These are phyloP conservation scores for Fallopia convolvulus DNA, from an alignment of 148 eudicot species.

Conservation along the genomic window DNA sequence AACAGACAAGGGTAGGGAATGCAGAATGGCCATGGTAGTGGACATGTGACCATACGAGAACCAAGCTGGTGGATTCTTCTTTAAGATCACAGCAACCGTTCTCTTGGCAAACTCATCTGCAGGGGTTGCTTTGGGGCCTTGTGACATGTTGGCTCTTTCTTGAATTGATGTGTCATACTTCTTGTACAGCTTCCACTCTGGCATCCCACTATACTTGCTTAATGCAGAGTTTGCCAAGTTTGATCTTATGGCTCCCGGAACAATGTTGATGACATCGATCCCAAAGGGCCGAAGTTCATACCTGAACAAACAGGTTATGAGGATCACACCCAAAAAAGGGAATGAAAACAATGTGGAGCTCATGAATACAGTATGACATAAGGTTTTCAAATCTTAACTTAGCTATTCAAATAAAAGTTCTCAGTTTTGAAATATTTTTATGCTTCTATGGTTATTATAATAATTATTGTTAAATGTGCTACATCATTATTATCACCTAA, in stretches of 20 bases:
- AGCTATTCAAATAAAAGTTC: too few species aligned
- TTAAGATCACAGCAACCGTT: slow-evolving; percentile 51
- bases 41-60: slow-evolving; percentile 61
- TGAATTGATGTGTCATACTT: slow-evolving; percentile 51
- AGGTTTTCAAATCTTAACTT: background rate
- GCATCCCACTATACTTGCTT: slow-evolving; percentile 37
- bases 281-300: slow-evolving; percentile 74
- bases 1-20: slow-evolving; percentile 55
- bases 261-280: slow-evolving; percentile 65
- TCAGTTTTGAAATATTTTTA: too few species aligned
- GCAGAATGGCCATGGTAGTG: slow-evolving; percentile 40
- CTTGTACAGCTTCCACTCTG: slow-evolving; percentile 86
- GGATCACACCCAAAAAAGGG: background rate
- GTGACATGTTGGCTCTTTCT: slow-evolving; percentile 53
- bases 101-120: slow-evolving; percentile 77
- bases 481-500: too few species aligned
- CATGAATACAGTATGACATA: background rate
- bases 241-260: slow-evolving; percentile 70
- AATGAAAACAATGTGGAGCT: background rate
- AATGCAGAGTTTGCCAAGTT: slow-evolving; percentile 61
- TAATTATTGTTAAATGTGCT: too few species aligned
- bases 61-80: slow-evolving; percentile 68
- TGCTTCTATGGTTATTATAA: too few species aligned
- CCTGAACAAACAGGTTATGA: slow-evolving; percentile 26
- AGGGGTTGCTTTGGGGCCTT: slow-evolving; percentile 53